phyloP scores from a whole-genome alignment of 257 asterid genomes.

The Datura wrightii region DNA sequence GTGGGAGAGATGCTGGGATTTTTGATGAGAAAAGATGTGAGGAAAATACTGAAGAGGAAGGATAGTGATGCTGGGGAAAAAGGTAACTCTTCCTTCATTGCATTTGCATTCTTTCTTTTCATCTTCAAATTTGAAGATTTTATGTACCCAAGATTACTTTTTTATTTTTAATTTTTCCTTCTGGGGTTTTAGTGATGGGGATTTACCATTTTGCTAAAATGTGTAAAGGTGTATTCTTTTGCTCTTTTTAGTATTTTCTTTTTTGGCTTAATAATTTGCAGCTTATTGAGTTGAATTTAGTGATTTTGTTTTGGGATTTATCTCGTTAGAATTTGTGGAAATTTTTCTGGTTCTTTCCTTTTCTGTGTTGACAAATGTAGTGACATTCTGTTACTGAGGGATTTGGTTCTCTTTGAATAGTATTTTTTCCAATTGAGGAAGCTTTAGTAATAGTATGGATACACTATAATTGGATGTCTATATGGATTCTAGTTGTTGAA shows the following conservation, averaged over 20 bases:
- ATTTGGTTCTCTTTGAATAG: not conserved
- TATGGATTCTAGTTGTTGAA: too few relatives aligned
- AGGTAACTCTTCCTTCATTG: constrained; percentile 47
- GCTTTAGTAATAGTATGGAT: not conserved
- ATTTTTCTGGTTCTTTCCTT: too few relatives aligned
- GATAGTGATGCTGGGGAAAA: constrained; percentile 96
- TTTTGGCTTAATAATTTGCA: too few relatives aligned
- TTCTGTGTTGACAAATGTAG: too few relatives aligned
- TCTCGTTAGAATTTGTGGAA: too few relatives aligned
- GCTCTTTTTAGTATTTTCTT: too few relatives aligned
- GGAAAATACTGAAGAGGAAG: constrained; percentile 89
- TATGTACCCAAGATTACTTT: not conserved
- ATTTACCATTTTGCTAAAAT: not conserved
- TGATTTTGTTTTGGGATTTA: too few relatives aligned
- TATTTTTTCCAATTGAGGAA: not conserved
- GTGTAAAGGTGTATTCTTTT: not conserved
- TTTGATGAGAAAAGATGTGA: constrained; percentile 72
- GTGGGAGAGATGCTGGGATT: constrained; percentile 59
- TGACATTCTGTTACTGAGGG: not conserved
- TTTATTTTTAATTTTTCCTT: not conserved
- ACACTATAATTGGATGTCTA: too few relatives aligned
- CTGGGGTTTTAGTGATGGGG: not conserved
- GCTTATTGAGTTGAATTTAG: too few relatives aligned
- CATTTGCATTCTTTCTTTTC: too few relatives aligned
- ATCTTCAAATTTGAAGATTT: too few relatives aligned